phyloP scores from a whole-genome alignment of 495 filamentous ascomycete species.

The Daldinia grandis region DNA sequence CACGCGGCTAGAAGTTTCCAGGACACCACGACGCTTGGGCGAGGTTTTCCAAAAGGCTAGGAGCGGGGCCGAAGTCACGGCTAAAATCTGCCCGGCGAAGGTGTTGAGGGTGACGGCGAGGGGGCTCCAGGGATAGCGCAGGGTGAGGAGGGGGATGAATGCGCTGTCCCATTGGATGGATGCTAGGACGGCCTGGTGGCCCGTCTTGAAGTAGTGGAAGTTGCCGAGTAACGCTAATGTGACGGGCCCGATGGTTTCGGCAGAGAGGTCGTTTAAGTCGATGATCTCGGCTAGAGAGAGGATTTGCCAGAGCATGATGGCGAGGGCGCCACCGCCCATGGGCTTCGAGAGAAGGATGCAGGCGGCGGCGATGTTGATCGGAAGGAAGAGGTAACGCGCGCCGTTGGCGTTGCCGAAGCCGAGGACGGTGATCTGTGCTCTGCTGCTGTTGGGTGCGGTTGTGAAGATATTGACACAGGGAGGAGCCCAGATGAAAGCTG shows the following conservation, averaged over 20 bases:
- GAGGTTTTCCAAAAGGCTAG: conserved; percentile 84
- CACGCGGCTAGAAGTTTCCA: conserved; percentile 74
- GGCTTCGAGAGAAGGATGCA: conserved; percentile 89
- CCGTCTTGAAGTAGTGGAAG: conserved; percentile 97
- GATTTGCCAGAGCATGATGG: conserved; percentile 81
- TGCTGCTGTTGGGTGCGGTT: conserved; percentile 47
- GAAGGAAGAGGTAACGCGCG: conserved; percentile 86
- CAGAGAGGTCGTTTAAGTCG: conserved; percentile 73
- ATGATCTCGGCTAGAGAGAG: conserved; percentile 88
- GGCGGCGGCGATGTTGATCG: conserved; percentile 76
- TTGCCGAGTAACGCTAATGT: conserved; percentile 85
- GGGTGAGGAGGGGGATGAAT: conserved; percentile 84
- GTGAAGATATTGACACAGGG: conserved; percentile 72
- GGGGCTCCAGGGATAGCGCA: conserved; percentile 90
- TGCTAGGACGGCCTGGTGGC: conserved; percentile 88
- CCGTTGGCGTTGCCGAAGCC: conserved; percentile 94
- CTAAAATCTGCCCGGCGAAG: conserved; percentile 87
- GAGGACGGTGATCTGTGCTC: conserved; percentile 72
- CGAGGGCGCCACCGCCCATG: conserved; percentile 88
- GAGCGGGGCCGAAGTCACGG: conserved; percentile 79
- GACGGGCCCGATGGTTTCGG: conserved; percentile 80
- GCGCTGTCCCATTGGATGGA: conserved; percentile 97
- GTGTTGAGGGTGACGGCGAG: conserved; percentile 84
- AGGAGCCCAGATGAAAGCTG: conserved; percentile 77
- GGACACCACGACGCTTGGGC: conserved; percentile 64